Conservation (phyloP, 371 early-diverging fungal genomes). For the Smittium culicis region DNA sequence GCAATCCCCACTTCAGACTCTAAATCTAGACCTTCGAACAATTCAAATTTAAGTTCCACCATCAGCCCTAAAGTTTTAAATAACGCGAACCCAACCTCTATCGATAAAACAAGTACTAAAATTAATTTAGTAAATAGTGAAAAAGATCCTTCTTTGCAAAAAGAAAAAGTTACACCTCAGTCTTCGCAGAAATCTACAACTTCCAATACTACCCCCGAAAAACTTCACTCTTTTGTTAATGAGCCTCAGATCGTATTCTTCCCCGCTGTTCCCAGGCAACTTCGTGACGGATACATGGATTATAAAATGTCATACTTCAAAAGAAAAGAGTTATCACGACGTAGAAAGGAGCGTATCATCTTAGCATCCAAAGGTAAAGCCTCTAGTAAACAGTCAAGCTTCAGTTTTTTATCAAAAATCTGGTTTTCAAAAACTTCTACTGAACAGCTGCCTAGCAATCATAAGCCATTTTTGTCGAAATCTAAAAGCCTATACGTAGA, state of each 20-base stretch:
- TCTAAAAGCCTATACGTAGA: neutral
- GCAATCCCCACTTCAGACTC: constrained; percentile 16
- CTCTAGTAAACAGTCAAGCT: too few species aligned
- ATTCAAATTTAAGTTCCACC: constrained; percentile 8
- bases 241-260: constrained; percentile 33
- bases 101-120: neutral
- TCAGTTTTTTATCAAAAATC: too few species aligned
- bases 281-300: constrained; percentile 29
- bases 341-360: constrained; percentile 2
- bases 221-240: constrained; percentile 9
- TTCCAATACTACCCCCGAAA: neutral
- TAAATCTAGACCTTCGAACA: too few species aligned
- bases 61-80: constrained; percentile 1
- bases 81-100: neutral
- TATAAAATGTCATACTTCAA: constrained; percentile 32
- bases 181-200: constrained; percentile 1
- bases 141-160: neutral
- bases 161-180: neutral
- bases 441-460: neutral
- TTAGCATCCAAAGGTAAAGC: neutral
- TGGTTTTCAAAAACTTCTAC: too few species aligned
- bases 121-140: neutral
- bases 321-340: constrained; percentile 28
- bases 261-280: constrained; percentile 32
- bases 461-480: neutral